A percentile compares a stretch with the other conserved stretches of the same genome.
Conservation (phyloP, 129 eudicot species). For the Centaurea solstitialis region DNA sequence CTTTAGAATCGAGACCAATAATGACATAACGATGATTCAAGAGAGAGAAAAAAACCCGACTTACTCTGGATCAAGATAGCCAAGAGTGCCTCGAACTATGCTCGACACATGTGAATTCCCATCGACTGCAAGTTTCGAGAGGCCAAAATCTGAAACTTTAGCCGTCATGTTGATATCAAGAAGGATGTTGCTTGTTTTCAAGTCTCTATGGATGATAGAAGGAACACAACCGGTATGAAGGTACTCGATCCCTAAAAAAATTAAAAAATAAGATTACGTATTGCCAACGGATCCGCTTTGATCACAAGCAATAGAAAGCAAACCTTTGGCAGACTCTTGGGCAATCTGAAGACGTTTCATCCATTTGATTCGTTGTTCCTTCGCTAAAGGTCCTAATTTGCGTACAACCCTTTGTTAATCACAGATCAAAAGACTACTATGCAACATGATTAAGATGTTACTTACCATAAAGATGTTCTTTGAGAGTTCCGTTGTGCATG, state of each 20-base stretch:
- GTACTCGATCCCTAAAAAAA: conserved; percentile 86
- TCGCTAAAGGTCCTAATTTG: conserved; percentile 66
- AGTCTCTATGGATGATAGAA: conserved; percentile 87
- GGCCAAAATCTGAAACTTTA: conserved; percentile 99
- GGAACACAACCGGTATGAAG: conserved; percentile 99
- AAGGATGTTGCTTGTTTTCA: conserved; percentile 95
- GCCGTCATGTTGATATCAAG: conserved; percentile 92
- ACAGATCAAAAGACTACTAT: not conserved
- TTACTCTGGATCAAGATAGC: conserved; percentile 98
- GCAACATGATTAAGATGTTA: conserved; percentile 19
- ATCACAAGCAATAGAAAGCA: not conserved
- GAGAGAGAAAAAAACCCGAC: conserved; percentile 2
- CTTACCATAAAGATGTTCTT: conserved; percentile 98
- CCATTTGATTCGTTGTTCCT: conserved; percentile 71
- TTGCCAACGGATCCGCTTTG: not conserved
- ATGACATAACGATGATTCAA: not conserved
- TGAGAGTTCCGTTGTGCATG: conserved; percentile 97
- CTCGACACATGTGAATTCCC: conserved; percentile 98
- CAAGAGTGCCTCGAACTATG: conserved; percentile 97
- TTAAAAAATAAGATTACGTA: conserved; percentile 15
- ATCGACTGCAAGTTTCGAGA: conserved; percentile 92
- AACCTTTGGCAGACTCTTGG: conserved; percentile 98
- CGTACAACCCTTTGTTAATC: not conserved
- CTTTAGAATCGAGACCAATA: not conserved
- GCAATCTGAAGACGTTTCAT: conserved; percentile 96